Conservation (phyloP, 805 yeast genomes). For the Yamadazyma olivae region DNA sequence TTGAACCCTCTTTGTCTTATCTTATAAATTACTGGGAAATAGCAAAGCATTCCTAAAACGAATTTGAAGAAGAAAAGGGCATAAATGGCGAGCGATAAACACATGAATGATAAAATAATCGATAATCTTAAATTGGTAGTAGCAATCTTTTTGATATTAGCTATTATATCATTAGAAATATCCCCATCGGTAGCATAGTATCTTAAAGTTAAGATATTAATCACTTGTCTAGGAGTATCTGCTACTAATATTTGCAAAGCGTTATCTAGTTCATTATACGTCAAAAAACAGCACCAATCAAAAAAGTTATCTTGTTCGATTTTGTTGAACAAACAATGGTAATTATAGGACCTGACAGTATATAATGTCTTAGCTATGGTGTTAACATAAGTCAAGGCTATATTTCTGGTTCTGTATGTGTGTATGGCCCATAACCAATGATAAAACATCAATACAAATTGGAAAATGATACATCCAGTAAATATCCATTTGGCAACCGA, state of each 20-base stretch:
- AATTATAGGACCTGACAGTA: conserved; percentile 54
- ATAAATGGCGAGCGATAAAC: conserved; percentile 74
- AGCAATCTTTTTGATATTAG: conserved; percentile 57
- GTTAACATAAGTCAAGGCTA: conserved; percentile 69
- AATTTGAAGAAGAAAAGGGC: conserved; percentile 59
- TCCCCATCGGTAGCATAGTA: conserved; percentile 50
- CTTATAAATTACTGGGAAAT: conserved; percentile 49
- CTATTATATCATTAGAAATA: conserved; percentile 38
- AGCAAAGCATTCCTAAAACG: conserved; percentile 49
- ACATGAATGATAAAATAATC: conserved; percentile 70
- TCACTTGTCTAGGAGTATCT: conserved; percentile 84
- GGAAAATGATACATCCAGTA: conserved; percentile 74
- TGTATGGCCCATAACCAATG: conserved; percentile 57
- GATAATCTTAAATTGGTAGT: conserved; percentile 61
- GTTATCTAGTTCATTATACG: conserved; percentile 62
- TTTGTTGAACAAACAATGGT: conserved; percentile 69
- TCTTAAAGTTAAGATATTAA: conserved; percentile 68
- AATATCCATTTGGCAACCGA: conserved; percentile 67
- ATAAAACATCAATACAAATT: conserved; percentile 55
- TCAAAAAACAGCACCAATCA: conserved; percentile 66
- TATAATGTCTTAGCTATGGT: conserved; percentile 57
- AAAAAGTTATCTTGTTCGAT: conserved; percentile 60
- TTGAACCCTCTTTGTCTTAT: conserved; percentile 34
- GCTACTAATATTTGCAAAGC: conserved; percentile 64
- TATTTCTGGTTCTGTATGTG: conserved; percentile 57